phyloP scores from a whole-genome alignment of 768 basidiomycete genomes.

The Termitomyces sp. region DNA sequence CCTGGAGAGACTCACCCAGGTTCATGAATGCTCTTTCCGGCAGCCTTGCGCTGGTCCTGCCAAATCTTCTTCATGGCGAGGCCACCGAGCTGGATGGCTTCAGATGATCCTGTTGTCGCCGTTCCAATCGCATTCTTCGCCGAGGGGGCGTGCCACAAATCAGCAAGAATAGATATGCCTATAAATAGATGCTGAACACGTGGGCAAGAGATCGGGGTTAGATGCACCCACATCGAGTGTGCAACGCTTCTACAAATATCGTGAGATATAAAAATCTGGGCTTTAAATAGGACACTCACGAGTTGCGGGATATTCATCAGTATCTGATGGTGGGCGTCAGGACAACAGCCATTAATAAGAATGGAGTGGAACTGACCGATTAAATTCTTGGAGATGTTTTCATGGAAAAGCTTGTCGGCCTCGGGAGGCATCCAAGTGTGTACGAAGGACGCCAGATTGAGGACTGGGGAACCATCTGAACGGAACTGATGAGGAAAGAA shows the following conservation, averaged over 20 bases:
- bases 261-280: background rate
- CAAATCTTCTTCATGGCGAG: constrained; percentile 72
- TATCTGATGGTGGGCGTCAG: constrained; percentile 18
- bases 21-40: constrained; percentile 67
- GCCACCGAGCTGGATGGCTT: constrained; percentile 70
- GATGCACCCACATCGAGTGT: constrained; percentile 48
- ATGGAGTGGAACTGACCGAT: constrained; percentile 30
- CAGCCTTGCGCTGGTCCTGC: constrained; percentile 62
- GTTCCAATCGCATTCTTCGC: constrained; percentile 61
- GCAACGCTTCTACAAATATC: constrained; percentile 36
- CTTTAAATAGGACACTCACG: constrained; percentile 27
- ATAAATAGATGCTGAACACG: background rate
- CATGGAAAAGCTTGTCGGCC: constrained; percentile 49
- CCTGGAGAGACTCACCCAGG: constrained; percentile 46
- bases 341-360: background rate
- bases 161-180: constrained; percentile 44
- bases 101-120: constrained; percentile 66
- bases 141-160: constrained; percentile 67
- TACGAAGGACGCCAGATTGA: constrained; percentile 62
- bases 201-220: no score
- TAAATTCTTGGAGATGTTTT: constrained; percentile 65
- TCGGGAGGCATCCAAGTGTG: constrained; percentile 60
- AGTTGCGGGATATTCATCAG: constrained; percentile 67
- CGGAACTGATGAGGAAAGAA: constrained; percentile 4
- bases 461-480: constrained; percentile 50